Base-by-base conservation (phyloP, 2,329 filamentous ascomycete genomes). In the Pochonia chlamydosporia region DNA sequence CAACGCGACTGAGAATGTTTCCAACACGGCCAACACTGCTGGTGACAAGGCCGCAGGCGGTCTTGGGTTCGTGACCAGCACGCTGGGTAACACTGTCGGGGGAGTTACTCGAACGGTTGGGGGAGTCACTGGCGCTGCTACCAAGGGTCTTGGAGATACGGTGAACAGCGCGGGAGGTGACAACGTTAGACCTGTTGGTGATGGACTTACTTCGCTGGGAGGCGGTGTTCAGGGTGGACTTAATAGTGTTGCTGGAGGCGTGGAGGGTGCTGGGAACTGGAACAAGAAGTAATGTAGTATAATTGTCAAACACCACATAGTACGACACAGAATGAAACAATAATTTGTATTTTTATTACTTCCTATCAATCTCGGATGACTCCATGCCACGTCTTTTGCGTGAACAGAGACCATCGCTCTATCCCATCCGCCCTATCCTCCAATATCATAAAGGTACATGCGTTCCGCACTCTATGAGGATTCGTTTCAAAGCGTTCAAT, bases 241-340 rank as follows among this genome's bases (percentile, higher is more conserved):
- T 31, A 65, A 67, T 37, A 65, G 63, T 40, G 67, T 81, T 2
- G 72, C 73, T 13, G 71, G 76, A 62, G 77, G 78, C 0, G 72
- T 77, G 6, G 78, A 82, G 63, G 67, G 80, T 56, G 78, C 78
- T 10, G 79, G 79, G 3, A 63, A 81, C 58, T 80, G 77, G 76
- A 76, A 75, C 65, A 69, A 63, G 49, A 52, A 60, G 51, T 59
- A 23, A 69, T 63, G 50, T 52, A 60, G 50, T 26, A 36, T 20
- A 43, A 2, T 4, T 4, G 28, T 16, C 23, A 30, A 35, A 24
- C 9, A 21, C 6, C 10, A 33, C 4, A 25, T 39, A 30, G 41
- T 40, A 40, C 21, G 35, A 28, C 11, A 43, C 28, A 7, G 16
- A 31, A 35, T 28, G 26, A 33, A 8, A 21, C 25, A 30, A 30